Percentiles rank a stretch among this genome's conserved stretches.
Conservation (phyloP, 75 land plant genomes). For the Picea glauca region DNA sequence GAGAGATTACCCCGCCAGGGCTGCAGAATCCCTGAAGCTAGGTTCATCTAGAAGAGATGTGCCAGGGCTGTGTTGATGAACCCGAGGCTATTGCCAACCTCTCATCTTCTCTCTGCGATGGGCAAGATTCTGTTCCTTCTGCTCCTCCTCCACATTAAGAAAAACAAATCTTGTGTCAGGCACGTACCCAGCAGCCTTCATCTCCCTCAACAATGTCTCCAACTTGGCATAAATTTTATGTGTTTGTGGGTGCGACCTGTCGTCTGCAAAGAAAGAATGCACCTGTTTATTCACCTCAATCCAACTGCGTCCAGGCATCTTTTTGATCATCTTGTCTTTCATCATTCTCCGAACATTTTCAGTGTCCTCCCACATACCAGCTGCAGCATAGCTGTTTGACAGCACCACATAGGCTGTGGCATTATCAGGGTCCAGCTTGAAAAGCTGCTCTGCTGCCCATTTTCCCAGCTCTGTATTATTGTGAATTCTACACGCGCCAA, state of each 20-base stretch:
- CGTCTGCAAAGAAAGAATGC: constrained; percentile 11
- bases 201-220: constrained; percentile 3
- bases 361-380: constrained; percentile 15
- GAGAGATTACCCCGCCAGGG: too few species aligned
- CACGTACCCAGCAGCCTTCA: constrained; percentile 12
- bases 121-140: background rate
- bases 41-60: background rate
- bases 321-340: constrained; percentile 7
- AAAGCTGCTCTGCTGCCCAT: background rate
- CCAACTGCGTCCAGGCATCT: constrained; percentile 14
- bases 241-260: constrained; percentile 11
- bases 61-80: background rate
- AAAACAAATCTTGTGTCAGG: background rate
- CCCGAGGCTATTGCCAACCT: constrained; percentile 6
- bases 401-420: constrained; percentile 13
- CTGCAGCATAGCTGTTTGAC: constrained; percentile 13
- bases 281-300: constrained; percentile 9
- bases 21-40: too few species aligned
- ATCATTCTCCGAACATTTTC: constrained; percentile 3
- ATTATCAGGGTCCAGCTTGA: background rate
- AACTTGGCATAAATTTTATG: constrained; percentile 3
- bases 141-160: background rate
- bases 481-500: constrained; percentile 14
- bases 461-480: constrained; percentile 7
- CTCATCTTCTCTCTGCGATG: background rate